Base-by-base conservation (phyloP, 805 yeast species). In the Yarrowia deformans region DNA sequence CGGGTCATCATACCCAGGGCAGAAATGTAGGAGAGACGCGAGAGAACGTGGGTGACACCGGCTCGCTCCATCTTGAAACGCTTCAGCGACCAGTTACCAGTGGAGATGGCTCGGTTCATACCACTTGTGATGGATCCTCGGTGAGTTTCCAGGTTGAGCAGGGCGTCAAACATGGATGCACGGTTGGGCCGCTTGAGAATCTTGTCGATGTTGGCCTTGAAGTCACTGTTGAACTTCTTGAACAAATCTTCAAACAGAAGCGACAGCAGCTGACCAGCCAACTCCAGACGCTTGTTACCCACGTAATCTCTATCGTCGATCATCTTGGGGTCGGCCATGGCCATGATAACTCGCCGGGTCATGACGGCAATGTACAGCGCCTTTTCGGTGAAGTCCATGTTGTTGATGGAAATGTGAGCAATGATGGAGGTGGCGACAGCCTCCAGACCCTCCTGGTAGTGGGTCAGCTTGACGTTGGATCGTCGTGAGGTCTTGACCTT, bases 1-100 rank as follows among this genome's bases (percentile, higher is more conserved):
- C 99, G 90, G 13, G 99, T 95, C 99, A 95, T 95, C 99, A 95
- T 95, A 75, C 99, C 99, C 71, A 95, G 81, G 0, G 99, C 99
- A 9, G 97, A 89, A 56, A 95, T 94, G 78, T 92, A 95, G 23
- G 97, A 90, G 70, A 95, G 81, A 76, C 99, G 86, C 70, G 97
- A 90, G 69, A 95, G 83, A 48, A 95, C 98, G 78, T 95, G 99
- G 3, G 99, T 95, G 67, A 95, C 99, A 81, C 99, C 99, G 0
- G 99, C 99, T 71, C 99, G 87, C 81, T 95, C 99, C 99, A 95
- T 95, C 88, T 93, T 94, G 84, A 95, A 95, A 82, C 99, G 90
- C 81, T 95, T 95, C 76, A 95, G 84, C 2, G 98, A 92, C 99
- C 99, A 95, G 79, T 95, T 95, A 74, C 99, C 99, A 0, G 99